Percentiles rank a stretch among this genome's conserved stretches.
These are phyloP conservation scores for Paramarasmius palmivorus DNA, from an alignment of 1,284 basidiomycete species.

Conservation along the genomic window DNA sequence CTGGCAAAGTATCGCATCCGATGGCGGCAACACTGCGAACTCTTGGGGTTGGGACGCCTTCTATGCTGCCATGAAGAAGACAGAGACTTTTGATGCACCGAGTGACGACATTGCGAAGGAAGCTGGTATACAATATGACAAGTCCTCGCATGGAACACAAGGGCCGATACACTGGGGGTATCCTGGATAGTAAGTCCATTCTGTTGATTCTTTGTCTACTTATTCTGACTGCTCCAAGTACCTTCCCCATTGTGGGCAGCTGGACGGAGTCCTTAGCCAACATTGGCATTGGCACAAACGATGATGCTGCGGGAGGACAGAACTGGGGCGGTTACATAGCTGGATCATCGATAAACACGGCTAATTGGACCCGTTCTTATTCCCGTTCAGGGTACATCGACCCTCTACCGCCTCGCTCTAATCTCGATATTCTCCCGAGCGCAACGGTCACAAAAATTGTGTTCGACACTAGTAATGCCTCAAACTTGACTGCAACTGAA, in stretches of 20 bases:
- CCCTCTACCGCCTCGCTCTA: slow-evolving; percentile 31
- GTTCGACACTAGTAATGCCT: slow-evolving; percentile 19
- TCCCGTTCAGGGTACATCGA: slow-evolving; percentile 12
- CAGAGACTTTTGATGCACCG: slow-evolving; percentile 36
- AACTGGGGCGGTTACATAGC: slow-evolving; percentile 57
- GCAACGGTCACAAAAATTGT: slow-evolving; percentile 34
- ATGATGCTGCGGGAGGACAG: slow-evolving; percentile 50
- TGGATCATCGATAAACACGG: slow-evolving; percentile 62
- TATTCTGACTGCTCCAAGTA: slow-evolving; percentile 25
- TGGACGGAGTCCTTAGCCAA: slow-evolving; percentile 51
- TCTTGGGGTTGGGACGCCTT: slow-evolving; percentile 50
- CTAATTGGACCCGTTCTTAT: slow-evolving; percentile 49
- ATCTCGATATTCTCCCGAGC: slow-evolving; percentile 35
- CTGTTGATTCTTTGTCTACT: slow-evolving; percentile 31
- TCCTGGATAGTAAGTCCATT: slow-evolving; percentile 50
- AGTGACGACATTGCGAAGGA: slow-evolving; percentile 31
- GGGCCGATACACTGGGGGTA: slow-evolving; percentile 51
- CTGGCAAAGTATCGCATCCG: slow-evolving; percentile 38
- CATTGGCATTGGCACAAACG: slow-evolving; percentile 41
- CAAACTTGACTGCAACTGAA: slow-evolving; percentile 12
- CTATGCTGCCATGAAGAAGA: slow-evolving; percentile 48
- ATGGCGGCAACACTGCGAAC: slow-evolving; percentile 24
- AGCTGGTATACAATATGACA: slow-evolving; percentile 41
- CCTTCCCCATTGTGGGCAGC: slow-evolving; percentile 48
- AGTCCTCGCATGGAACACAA: slow-evolving; percentile 40